Evolutionary conservation across 2,329 filamentous ascomycete species (phyloP).

Genomic region (Magnaporthiopsis incrustans): DNA sequence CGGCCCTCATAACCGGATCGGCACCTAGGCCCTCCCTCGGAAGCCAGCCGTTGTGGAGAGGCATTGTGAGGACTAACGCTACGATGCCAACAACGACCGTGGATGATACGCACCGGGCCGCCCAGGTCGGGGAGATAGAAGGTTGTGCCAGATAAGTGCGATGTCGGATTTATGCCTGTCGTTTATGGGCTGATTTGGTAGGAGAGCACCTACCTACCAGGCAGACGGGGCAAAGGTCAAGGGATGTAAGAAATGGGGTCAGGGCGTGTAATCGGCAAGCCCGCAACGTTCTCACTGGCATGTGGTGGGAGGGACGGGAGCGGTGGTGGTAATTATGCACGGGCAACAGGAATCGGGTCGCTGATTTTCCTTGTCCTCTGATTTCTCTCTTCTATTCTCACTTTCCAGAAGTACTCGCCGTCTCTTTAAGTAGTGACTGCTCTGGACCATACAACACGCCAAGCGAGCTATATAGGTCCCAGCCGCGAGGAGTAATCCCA

Average conservation of each 20-base stretch:
- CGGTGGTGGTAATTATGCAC: background rate
- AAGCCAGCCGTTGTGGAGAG: constrained; percentile 42
- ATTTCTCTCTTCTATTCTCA: background rate
- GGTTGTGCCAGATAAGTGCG: background rate
- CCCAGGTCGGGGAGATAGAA: background rate
- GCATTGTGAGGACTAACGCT: constrained; percentile 23
- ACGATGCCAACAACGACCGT: background rate
- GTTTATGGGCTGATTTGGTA: background rate
- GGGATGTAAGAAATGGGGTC: background rate
- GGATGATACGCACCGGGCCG: background rate
- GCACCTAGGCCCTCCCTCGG: constrained; percentile 51
- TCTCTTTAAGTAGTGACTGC: background rate
- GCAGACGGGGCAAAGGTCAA: background rate
- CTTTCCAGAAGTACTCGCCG: background rate
- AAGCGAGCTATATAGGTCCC: too few relatives aligned
- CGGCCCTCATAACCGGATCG: constrained; percentile 49
- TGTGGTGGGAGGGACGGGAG: background rate
- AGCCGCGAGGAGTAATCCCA: background rate
- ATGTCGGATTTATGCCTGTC: background rate
- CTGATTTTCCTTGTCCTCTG: too few relatives aligned
- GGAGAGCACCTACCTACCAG: background rate
- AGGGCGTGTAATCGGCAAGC: background rate
- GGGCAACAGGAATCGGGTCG: background rate
- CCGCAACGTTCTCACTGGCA: background rate
- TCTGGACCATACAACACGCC: background rate